These are phyloP conservation scores for Datura wrightii DNA, from an alignment of 257 asterid species.

Conservation along the genomic window DNA sequence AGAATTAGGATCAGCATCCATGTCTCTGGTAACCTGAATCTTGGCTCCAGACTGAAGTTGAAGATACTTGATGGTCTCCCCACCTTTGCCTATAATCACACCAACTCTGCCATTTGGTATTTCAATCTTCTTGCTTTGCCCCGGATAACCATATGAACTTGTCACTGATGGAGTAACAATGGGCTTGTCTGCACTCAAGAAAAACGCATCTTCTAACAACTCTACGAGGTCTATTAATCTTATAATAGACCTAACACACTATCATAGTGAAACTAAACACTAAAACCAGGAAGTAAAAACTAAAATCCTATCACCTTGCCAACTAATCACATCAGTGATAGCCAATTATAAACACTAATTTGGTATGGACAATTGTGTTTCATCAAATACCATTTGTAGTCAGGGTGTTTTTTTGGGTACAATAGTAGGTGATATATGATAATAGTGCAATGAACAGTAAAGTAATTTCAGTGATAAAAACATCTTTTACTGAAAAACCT, in stretches of 20 bases:
- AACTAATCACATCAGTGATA: not conserved
- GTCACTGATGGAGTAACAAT: slow-evolving; percentile 26
- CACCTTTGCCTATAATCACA: slow-evolving; percentile 79
- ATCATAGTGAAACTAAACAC: not conserved
- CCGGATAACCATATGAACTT: slow-evolving; percentile 39
- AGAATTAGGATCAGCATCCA: slow-evolving; percentile 39
- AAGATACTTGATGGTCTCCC: slow-evolving; percentile 79
- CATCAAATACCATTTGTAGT: not conserved
- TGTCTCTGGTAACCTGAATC: slow-evolving; percentile 67
- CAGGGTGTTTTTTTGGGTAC: not conserved
- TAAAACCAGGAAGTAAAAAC: not conserved
- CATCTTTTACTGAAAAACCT: not conserved
- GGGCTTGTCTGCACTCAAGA: slow-evolving; percentile 27
- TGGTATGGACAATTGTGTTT: not conserved
- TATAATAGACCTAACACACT: not conserved
- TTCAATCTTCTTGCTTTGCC: slow-evolving; percentile 40
- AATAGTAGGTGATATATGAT: not conserved
- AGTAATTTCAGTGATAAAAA: not conserved
- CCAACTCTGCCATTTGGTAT: slow-evolving; percentile 84
- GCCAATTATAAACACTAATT: not conserved
- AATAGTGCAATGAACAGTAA: not conserved
- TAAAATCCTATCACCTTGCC: not conserved
- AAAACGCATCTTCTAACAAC: not conserved
- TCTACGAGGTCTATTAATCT: not conserved
- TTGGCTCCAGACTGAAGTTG: slow-evolving; percentile 81